phyloP scores from a whole-genome alignment of 768 basidiomycete genomes.

The Cantharellus anzutake region DNA sequence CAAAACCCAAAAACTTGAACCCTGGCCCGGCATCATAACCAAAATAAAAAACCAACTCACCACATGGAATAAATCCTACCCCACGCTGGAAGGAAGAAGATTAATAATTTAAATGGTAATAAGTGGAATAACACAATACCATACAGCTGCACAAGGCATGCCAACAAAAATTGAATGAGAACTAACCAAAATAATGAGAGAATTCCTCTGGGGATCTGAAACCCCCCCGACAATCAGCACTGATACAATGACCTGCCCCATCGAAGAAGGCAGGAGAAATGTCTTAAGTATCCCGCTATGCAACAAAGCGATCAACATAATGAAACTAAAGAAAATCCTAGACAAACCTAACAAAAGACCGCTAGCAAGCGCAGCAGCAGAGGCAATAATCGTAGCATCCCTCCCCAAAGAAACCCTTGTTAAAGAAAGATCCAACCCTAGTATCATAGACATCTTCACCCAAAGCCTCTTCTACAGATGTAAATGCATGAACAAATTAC shows the following conservation, averaged over 20 bases:
- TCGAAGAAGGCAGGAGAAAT: neutral
- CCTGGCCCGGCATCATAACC: constrained; percentile 6
- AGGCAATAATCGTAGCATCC: too few relatives aligned
- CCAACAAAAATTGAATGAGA: neutral
- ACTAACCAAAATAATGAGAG: neutral
- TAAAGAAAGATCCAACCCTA: too few relatives aligned
- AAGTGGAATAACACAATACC: neutral
- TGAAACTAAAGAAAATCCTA: too few relatives aligned
- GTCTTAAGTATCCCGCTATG: neutral
- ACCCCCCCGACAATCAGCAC: neutral
- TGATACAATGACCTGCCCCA: neutral
- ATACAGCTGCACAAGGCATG: neutral
- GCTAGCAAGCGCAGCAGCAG: too few relatives aligned
- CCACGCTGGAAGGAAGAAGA: constrained; percentile 1
- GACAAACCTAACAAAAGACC: too few relatives aligned
- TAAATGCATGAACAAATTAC: too few relatives aligned
- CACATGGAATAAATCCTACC: constrained; percentile 1
- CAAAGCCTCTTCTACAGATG: too few relatives aligned
- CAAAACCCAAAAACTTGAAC: neutral
- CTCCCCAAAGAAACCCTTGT: too few relatives aligned
- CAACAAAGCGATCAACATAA: too few relatives aligned
- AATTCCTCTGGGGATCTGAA: neutral
- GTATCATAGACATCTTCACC: too few relatives aligned
- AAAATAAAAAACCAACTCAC: constrained; percentile 2
- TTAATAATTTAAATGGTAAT: neutral